Base-by-base conservation (phyloP, 2,329 filamentous ascomycete species). In the Ceratocystis destructans region DNA sequence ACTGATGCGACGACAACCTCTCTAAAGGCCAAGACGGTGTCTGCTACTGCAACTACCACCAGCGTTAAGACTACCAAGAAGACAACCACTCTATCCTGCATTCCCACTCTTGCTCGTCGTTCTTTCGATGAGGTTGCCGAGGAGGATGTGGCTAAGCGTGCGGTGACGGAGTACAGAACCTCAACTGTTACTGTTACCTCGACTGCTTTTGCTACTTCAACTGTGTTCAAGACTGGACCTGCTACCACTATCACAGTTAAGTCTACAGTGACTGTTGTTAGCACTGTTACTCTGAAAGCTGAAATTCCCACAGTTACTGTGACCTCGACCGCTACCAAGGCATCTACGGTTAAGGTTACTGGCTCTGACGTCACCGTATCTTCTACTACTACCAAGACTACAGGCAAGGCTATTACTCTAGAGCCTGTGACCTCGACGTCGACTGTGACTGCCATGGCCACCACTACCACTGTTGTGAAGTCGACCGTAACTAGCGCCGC, bases 1-100 rank as follows among this genome's bases (percentile, higher is more conserved):
- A 64, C 48, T 22, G 62, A 64, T 50, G 48, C 50, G 12, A 64
- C 62, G 10, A 64, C 62, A 3, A 64, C 28, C 12, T 53, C 62
- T 46, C 46, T 64, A 12, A 64, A 64, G 62, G 28, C 62, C 25
- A 50, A 25, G 44, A 64, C 62, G 1, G 31, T 50, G 17, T 57
- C 48, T 15, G 48, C 48, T 10, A 55, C 62, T 55, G 46, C 41
- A 17, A 50, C 45, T 10, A 22, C 25, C 5, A 55, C 46, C 20
- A 64, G 31, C 45, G 48, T 41, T 22, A 64, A 64, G 62, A 64
- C 62, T 6, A 48, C 20, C 20, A 64, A 64, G 31, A 55, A 37
- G 62, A 64, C 62, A 12, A 64, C 62, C 20, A 64, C 62, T 31
- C 46, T 57, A 22, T 41, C 62, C 10, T 64, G 62, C 22, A 44